These are phyloP conservation scores for Pseudozyma thailandica DNA, from an alignment of 1,284 basidiomycete genomes.

Conservation along the genomic window DNA sequence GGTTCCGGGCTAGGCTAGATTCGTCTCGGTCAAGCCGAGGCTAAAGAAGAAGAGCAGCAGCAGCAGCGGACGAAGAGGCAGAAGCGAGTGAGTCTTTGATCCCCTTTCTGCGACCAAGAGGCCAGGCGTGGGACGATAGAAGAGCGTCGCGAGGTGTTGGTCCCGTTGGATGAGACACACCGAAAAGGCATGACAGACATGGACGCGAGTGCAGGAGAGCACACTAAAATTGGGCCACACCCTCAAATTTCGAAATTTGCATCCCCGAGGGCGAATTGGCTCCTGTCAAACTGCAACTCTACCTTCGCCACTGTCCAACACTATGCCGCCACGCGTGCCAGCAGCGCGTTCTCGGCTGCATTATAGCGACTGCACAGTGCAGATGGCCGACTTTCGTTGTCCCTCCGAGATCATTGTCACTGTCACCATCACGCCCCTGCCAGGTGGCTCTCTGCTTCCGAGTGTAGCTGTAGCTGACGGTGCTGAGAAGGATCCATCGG, in stretches of 20 bases:
- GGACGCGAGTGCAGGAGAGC: neutral
- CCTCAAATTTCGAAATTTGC: constrained; percentile 2
- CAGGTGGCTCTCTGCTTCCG: no score
- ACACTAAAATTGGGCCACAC: neutral
- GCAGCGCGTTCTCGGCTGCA: neutral
- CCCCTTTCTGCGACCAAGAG: neutral
- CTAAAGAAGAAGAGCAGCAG: no score
- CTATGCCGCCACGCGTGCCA: neutral
- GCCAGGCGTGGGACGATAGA: neutral
- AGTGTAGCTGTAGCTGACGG: no score
- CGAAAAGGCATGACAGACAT: neutral
- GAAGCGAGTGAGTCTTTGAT: neutral
- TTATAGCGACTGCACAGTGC: neutral
- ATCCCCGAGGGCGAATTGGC: constrained; percentile 8
- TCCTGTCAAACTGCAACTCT: constrained; percentile 10
- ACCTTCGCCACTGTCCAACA: neutral
- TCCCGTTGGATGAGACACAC: constrained; percentile 13
- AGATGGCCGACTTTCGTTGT: no score
- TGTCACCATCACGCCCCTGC: no score
- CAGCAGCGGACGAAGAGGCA: no score
- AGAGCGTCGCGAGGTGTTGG: constrained; percentile 12
- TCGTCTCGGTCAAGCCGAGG: no score
- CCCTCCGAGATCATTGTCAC: no score
- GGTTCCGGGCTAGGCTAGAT: no score
- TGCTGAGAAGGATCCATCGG: no score